phyloP scores from a whole-genome alignment of 202 grass and related monocot genomes.

The Zizania palustris region DNA sequence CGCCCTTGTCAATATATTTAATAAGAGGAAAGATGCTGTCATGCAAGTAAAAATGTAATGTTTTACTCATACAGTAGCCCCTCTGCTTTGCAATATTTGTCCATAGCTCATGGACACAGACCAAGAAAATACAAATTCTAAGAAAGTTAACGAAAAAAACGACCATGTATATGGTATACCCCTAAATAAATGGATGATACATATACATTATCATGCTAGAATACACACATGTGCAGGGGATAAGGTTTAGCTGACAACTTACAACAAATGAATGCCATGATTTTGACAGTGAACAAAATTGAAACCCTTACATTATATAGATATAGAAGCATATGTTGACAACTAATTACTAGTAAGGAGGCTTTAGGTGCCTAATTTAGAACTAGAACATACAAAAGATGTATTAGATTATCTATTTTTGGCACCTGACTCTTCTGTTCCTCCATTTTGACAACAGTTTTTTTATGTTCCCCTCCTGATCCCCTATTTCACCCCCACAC shows the following conservation, averaged over 20 bases:
- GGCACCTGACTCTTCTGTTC: neutral
- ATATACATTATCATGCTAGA: neutral
- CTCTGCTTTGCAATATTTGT: neutral
- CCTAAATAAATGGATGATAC: neutral
- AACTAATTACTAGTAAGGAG: neutral
- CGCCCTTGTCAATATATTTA: neutral
- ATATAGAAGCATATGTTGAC: neutral
- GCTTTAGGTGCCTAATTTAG: neutral
- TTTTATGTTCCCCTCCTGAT: neutral
- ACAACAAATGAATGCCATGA: neutral
- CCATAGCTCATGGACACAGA: neutral
- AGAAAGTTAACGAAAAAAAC: neutral
- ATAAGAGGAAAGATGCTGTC: neutral
- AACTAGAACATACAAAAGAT: neutral
- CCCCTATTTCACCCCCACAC: neutral
- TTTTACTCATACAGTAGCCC: neutral
- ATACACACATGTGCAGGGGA: neutral
- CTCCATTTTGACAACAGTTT: neutral
- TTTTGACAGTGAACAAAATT: neutral
- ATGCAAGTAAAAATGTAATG: neutral
- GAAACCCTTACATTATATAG: neutral
- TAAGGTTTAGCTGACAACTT: constrained; percentile 9
- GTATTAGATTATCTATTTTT: neutral
- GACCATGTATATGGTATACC: neutral
- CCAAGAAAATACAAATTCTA: neutral